Evolutionary conservation across 1,139 yeast species (phyloP).

Genomic region (Saccharomyces hybrid): DNA sequence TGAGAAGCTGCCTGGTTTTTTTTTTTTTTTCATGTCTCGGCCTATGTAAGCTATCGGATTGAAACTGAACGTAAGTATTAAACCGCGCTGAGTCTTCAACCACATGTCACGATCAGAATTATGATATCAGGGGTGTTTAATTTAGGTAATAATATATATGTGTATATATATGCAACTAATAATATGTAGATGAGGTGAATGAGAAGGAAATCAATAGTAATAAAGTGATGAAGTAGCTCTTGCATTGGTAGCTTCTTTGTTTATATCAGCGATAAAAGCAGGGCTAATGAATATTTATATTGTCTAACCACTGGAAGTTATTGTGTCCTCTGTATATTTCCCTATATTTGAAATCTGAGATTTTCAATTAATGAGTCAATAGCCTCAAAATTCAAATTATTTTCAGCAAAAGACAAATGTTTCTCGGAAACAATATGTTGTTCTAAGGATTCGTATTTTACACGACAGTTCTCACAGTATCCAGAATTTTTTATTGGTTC

Average conservation of each 20-base stretch:
- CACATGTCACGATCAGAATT: neutral
- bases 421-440: conserved; percentile 65
- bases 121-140: neutral
- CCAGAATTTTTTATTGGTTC: conserved; percentile 39
- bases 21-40: neutral
- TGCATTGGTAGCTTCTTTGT: neutral
- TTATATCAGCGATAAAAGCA: neutral
- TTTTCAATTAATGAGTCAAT: conserved; percentile 62
- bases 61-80: neutral
- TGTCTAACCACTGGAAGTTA: neutral
- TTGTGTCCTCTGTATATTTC: neutral
- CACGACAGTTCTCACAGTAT: conserved; percentile 91
- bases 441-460: conserved; percentile 72
- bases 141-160: neutral
- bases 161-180: neutral
- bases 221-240: neutral
- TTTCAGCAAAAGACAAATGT: conserved; percentile 75
- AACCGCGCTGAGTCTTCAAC: neutral
- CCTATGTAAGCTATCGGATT: neutral
- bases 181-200: neutral
- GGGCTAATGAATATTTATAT: neutral
- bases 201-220: neutral
- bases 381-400: conserved; percentile 62
- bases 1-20: neutral
- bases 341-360: conserved; percentile 33